These are phyloP conservation scores for Xylariaceae sp. DNA, from an alignment of 2,329 filamentous ascomycete species.

Conservation along the genomic window DNA sequence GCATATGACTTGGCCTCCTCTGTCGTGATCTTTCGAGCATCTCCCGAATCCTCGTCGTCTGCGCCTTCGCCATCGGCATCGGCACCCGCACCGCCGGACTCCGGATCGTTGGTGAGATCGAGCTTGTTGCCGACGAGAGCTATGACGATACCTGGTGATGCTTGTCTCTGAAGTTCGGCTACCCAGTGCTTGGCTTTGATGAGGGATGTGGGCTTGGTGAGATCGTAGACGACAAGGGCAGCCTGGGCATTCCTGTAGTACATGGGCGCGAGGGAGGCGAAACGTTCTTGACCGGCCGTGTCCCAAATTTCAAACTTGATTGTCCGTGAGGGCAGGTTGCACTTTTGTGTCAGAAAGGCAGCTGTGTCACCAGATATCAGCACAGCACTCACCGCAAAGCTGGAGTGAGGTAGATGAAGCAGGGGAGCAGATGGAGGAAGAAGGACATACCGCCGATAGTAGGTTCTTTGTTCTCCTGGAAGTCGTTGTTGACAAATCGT, in stretches of 20 bases:
- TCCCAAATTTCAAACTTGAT: conserved; percentile 98
- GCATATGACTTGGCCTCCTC: conserved; percentile 90
- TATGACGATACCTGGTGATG: conserved; percentile 93
- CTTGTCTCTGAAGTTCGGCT: conserved; percentile 92
- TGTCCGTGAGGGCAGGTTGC: conserved; percentile 86
- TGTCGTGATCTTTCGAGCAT: conserved; percentile 85
- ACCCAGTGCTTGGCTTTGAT: conserved; percentile 99
- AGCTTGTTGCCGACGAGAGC: conserved; percentile 96
- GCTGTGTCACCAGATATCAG: conserved; percentile 55
- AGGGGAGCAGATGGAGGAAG: conserved; percentile 3
- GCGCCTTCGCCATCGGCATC: conserved; percentile 46
- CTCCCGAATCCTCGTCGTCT: conserved; percentile 56
- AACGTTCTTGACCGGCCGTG: conserved; percentile 95
- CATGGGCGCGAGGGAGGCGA: conserved; percentile 95
- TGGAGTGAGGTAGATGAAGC: conserved; percentile 3
- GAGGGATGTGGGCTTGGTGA: conserved; percentile 92
- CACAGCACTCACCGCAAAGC: too few relatives aligned
- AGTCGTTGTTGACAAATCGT: conserved; percentile 99
- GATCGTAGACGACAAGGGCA: conserved; percentile 95
- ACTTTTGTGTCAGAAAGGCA: conserved; percentile 98
- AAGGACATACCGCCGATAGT: conserved; percentile 82
- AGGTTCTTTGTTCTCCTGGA: conserved; percentile 99
- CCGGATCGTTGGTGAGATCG: conserved; percentile 69
- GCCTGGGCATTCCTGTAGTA: conserved; percentile 99
- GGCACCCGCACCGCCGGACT: conserved; percentile 32